Evolutionary conservation across 495 filamentous ascomycete genomes (phyloP).

Genomic region (Aspergillus asperescens): DNA sequence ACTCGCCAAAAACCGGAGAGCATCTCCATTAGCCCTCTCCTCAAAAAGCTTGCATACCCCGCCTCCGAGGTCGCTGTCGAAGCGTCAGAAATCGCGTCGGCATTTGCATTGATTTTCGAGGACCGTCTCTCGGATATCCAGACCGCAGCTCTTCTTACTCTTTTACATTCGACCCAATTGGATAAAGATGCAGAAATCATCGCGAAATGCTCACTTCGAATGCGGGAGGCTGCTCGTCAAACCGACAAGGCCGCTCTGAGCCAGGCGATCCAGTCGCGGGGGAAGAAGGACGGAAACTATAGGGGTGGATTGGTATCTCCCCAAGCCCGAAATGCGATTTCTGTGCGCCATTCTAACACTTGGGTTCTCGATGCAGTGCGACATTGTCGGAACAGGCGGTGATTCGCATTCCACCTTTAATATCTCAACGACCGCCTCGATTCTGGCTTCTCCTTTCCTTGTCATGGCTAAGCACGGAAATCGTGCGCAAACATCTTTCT

Average conservation of each 20-base stretch:
- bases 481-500: constrained; percentile 88
- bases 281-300: constrained; percentile 64
- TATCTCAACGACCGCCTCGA: constrained; percentile 88
- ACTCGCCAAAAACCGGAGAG: constrained; percentile 28
- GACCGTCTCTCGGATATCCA: constrained; percentile 78
- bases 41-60: constrained; percentile 71
- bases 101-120: constrained; percentile 84
- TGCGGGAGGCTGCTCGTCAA: constrained; percentile 62
- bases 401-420: constrained; percentile 98
- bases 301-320: constrained; percentile 57
- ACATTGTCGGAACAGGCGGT: constrained; percentile 97
- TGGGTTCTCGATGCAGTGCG: constrained; percentile 53
- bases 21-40: constrained; percentile 75
- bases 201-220: constrained; percentile 62
- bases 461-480: constrained; percentile 94
- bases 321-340: neutral
- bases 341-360: neutral
- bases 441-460: constrained; percentile 78
- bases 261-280: constrained; percentile 50
- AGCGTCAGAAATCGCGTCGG: constrained; percentile 77
- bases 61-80: constrained; percentile 52
- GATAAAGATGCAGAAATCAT: constrained; percentile 78
- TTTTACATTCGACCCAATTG: constrained; percentile 78
- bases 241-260: constrained; percentile 57
- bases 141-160: constrained; percentile 75